Evolutionary conservation across 2,329 filamentous ascomycete species (phyloP), one percentile per base, ranked within the genome.

Genomic region (Sporothrix variecibatus): DNA sequence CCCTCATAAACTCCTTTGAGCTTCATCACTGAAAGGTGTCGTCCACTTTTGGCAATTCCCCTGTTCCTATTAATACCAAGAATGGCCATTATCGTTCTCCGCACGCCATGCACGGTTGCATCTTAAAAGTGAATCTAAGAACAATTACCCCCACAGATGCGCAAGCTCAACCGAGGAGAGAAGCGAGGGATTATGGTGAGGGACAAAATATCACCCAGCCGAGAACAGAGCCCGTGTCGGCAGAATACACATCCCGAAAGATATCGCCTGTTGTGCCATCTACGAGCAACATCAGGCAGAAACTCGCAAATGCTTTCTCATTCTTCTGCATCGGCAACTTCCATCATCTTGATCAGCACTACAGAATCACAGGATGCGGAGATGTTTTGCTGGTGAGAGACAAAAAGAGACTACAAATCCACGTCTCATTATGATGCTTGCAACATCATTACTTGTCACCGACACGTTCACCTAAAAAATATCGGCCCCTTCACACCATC

Each of bases 171-270:
- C 60, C 60, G 60, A 64, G 11, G 34, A n/a, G 34, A 11, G 31
- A 40, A 40, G 20, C 31, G 34, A 64, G 8, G 7, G 23, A 53
- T 23, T 23, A 53, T 23, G 51, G 51, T 23, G 11, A 6, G 7
- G 31, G n/a, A 53, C 43, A 69, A 74, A 69, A 12, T 23, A 64
- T 23, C 60, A 64, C 8, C 60, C 34, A 64, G 60, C 60, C 60
- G 60, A 64, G 60, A 64, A 40, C 7, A 6, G 56, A 72, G 69
- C 62, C 69, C 67, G 28, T 51, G 46, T n/a, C 73, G 73, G 73
- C 69, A 74, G 62, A 74, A 74, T 74, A 43, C 65, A 53, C 43
- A 34, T 53, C 43, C 40, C 65, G 43, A 51, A 7, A 53, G 23
- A 23, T 31, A 34, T n/a, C 9, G 65, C 3, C 46, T 69, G 43